Evolutionary conservation across 2,329 filamentous ascomycete genomes (phyloP), one percentile per base, ranked within the genome.

Genomic region (Madurella fahalii): DNA sequence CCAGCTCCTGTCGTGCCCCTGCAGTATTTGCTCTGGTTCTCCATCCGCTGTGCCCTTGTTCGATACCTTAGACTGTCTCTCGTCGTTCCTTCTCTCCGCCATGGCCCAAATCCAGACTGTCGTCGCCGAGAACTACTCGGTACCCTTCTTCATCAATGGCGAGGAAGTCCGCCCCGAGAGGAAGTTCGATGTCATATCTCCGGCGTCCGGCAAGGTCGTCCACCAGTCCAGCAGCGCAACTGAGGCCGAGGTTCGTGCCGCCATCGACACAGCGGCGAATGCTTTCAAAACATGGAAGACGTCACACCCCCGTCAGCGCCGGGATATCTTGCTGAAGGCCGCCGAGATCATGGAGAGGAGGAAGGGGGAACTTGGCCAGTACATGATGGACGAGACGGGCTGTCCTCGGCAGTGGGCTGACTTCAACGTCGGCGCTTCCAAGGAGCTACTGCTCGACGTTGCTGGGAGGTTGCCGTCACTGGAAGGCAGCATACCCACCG

Each of bases 251-350:
- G 65, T 65, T n/a, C 45, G 57, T 44, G 61, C 63, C 2, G 72
- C 69, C 18, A 60, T 66, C 37, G 63, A 63, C 9, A 71, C 76
- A 5, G 88, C 89, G 0, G 74, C 83, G n/a, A 74, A 76, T 13
- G 89, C 90, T 1, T 86, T 89, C 69, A 79, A 79, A 42, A 71
- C 78, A 55, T 95, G 90, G 90, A 77, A 79, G 42, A 80, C 79
- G 60, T 80, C 80, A 2, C 83, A 81, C 44, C 80, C 84, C 1
- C 65, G 74, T 20, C 66, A 77, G 20, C 85, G 87, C 40, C 83
- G 88, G 37, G 81, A 86, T 60, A 83, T 95, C 59, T 77, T 95
- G 55, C 73, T 87, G 54, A 84, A 82, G 66, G 85, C 87, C 0
- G 84, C 86, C 9, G 81, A 84, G 9, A 71, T 91, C 47, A 73